Base-by-base conservation (phyloP, 139 green algal species). In the Auxenochlorella protothecoides region DNA sequence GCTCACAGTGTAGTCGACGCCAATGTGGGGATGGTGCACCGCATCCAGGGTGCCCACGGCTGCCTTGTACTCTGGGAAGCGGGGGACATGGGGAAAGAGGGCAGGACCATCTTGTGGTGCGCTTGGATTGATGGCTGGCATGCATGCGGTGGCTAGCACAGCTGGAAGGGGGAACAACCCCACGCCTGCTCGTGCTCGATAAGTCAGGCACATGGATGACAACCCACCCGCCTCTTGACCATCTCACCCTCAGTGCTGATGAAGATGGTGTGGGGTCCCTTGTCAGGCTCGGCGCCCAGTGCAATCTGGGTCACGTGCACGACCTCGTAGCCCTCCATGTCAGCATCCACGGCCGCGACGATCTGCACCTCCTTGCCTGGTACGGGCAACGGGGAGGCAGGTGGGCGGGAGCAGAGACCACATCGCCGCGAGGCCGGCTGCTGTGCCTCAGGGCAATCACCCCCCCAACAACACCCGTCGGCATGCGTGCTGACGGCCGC, bases 271-370 rank as follows among this genome's bases (percentile, higher is more conserved):
- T 82, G 77, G 14, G 66, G 55, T 3, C 77, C 77, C 3, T 69
- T 5, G 53, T 65, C 57, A 16, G 77, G 11, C 62, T 76, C 70
- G 6, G 51, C 55, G 4, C 73, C 73, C 67, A 82, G 64, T 5
- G 77, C 77, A n/a, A 77, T 53, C 70, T 81, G 77, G 11, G 73
- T 79, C 5, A 82, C 51, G 60, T 82, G 77, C 5, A 77, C 6
- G 2, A 68, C 79, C 68, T 75, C 68, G 13, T 63, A 51, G 59
- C 27, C 27, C 27, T 44, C 27, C 27, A 63, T 12, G 52, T 82
- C 77, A 12, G 76, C 77, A 69, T 82, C 63, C 4, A 55, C 68
- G 5, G 72, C 59, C 6, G 77, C 66, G 3, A 11, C 55, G 52
- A 79, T 44, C 4, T 16, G 6, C 3, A 72, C 63, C 6, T 27